These are phyloP conservation scores for Aspergillus tamarii DNA, from an alignment of 2,329 filamentous ascomycete species.

Conservation along the genomic window DNA sequence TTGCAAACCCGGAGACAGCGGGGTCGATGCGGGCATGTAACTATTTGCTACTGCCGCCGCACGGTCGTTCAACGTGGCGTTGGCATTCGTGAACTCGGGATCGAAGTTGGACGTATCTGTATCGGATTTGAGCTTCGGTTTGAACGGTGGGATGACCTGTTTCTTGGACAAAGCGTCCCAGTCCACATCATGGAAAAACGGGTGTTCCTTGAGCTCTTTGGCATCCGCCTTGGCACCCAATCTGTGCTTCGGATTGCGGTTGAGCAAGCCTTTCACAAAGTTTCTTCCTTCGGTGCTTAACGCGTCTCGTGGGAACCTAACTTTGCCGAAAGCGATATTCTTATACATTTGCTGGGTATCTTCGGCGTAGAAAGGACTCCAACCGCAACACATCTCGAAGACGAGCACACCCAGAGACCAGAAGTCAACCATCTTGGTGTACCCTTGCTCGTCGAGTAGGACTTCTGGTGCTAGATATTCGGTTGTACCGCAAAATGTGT, in stretches of 20 bases:
- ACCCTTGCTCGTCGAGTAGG: conserved; percentile 90
- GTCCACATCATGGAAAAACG: conserved; percentile 93
- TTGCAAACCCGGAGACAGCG: conserved; percentile 91
- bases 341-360: conserved; percentile 99
- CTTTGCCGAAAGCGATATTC: conserved; percentile 99
- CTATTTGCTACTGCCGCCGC: conserved; percentile 84
- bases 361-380: conserved; percentile 98
- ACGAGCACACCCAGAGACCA: conserved; percentile 97
- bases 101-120: conserved; percentile 98
- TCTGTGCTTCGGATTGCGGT: conserved; percentile 94
- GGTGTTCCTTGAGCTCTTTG: conserved; percentile 88
- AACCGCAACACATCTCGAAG: conserved; percentile 99
- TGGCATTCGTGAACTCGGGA: conserved; percentile 93
- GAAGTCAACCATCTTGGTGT: conserved; percentile 99
- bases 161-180: conserved; percentile 89
- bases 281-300: conserved; percentile 92
- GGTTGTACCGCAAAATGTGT: conserved; percentile 97
- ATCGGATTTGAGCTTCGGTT: conserved; percentile 93
- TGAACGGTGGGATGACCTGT: conserved; percentile 93
- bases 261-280: conserved; percentile 96
- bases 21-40: conserved; percentile 81
- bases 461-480: conserved; percentile 97
- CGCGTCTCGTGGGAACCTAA: conserved; percentile 92
- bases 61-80: conserved; percentile 85
- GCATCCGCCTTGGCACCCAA: conserved; percentile 90